Base-by-base conservation (phyloP, 2,329 filamentous ascomycete genomes). In the Venturia nashicola region DNA sequence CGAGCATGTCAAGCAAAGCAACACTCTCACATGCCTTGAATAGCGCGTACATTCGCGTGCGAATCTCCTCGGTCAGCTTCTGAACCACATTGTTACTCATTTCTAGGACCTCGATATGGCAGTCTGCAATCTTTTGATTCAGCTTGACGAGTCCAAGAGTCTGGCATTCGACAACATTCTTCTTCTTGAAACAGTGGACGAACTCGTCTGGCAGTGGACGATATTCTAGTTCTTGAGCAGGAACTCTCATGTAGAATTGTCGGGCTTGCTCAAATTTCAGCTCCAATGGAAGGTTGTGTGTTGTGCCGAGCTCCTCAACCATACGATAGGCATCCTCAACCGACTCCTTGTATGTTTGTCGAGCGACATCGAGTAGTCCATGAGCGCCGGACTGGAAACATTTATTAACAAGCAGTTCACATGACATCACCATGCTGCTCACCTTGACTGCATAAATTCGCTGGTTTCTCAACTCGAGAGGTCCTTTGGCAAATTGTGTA, bases 1-100 rank as follows among this genome's bases (percentile, higher is more conserved):
- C 66, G 8, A 76, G 69, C 87, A 96, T 93, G 73, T 99, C 94
- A 1, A 97, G 79, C 70, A 96, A 82, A 2, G 89, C 90, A 67
- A 97, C 84, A 14, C 89, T 87, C 72, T 97, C 92, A 68, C 90
- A 94, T 48, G 95, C 84, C 64, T 86, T 86, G 76, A 96, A 97
- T 0, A 99, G 78, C 3, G 80, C 78, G 0, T 88, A 86, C 23
- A 92, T 85, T 65, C 91, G 83, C 0, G 79, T 77, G 42, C 89
- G 83, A n/a, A 96, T 81, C n/a, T 85, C 79, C 18, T 83, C 79
- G 18, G 95, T 83, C 2, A 99, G 79, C 12, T 83, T 76, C 67
- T 90, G 84, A 12, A 97, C 82, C 2, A 88, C 85, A 57, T 83
- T 81, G 71, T 97, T 91, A 70, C 76, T 73, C 75, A 16, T 59